Base-by-base conservation (phyloP, 2,329 filamentous ascomycete genomes). In the Pestalotiopsis sp. region DNA sequence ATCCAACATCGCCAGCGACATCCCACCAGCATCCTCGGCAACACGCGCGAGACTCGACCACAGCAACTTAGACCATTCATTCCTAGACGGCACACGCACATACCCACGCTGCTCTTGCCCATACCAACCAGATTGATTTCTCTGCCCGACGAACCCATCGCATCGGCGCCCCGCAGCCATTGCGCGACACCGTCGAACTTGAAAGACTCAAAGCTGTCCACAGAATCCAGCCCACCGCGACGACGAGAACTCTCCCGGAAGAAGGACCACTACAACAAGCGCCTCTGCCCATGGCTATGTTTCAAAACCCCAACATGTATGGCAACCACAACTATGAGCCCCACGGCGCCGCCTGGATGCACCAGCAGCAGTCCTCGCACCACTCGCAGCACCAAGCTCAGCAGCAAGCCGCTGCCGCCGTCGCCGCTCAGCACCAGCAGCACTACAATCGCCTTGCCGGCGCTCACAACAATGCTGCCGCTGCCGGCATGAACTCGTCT, bases 391-490 rank as follows among this genome's bases (percentile, higher is more conserved):
- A 89, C 70, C 88, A 90, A 74, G 83, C 84, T 25, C 86, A 88
- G 67, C 79, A 84, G 59, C 59, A 62, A 72, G 80, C 83, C 72
- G 83, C 85, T 69, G 86, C 87, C 39, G 85, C 84, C 13, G 85
- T 84, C 14, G 88, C 86, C 45, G 87, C 85, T 27, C 83, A 81
- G 72, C 84, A 88, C 74, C 85, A 86, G 72, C 85, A 87, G 76
- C 91, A 93, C 79, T 95, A 94, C 81, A 92, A 88, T 78, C 91
- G 93, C 72, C 88, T 97, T 74, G 88, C 91, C 61, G 87, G 87
- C 75, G 90, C 85, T 72, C 90, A 90, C 76, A 90, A 88, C 74
- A 85, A 84, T 67, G 79, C 80, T 56, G 79, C 79, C 64, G 81
- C 69, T 25, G 73, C 58, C 59, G 71, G 72, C 69, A 70, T 81